Base-by-base conservation (phyloP, 1,284 basidiomycete species). In the Kwoniella shivajii region DNA sequence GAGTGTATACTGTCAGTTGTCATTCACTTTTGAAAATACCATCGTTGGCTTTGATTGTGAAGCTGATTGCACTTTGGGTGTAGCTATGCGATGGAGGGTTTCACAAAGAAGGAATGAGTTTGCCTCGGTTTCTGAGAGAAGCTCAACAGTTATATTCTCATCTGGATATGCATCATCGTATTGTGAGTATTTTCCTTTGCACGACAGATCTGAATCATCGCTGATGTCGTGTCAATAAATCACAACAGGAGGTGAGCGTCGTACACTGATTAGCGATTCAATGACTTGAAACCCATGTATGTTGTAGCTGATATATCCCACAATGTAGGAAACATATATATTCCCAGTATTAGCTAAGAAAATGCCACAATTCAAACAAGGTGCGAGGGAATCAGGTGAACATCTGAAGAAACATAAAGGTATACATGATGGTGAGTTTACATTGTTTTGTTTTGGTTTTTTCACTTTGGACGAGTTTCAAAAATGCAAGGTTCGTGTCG, bases 91-190 rank as follows among this genome's bases (percentile, higher is more conserved):
- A 84, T 64, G 83, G 83, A 13, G 79, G 81, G 1, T 85, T 82
- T 70, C 76, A 76, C 30, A 74, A 77, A 49, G 73, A 74, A 37
- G 82, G 83, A 18, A 73, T 83, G 68, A 78, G 74, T 0, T 74
- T 86, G 2, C 52, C 68, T 3, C 62, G 71, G 24, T 86, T 83
- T 66, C 68, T 86, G 7, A 68, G 80, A 26, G 78, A 77, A 42
- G 81, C 82, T 0, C 70, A 75, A 44, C 67, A 77, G 16, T 75
- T 86, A 37, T 80, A 79, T 34, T 70, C 78, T 31, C 82, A 86
- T 60, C 76, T 88, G 36, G 85, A 83, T 11, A 80, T 82, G 71
- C 87, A 89, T 68, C 87, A 89, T 71, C 83, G 82, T 4, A 85
- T 86, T 63, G 86, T 71, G 84, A 66, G 85, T 52, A 10, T 13